Conservation (phyloP, 495 filamentous ascomycete genomes). For the Lophiotrema nucula region DNA sequence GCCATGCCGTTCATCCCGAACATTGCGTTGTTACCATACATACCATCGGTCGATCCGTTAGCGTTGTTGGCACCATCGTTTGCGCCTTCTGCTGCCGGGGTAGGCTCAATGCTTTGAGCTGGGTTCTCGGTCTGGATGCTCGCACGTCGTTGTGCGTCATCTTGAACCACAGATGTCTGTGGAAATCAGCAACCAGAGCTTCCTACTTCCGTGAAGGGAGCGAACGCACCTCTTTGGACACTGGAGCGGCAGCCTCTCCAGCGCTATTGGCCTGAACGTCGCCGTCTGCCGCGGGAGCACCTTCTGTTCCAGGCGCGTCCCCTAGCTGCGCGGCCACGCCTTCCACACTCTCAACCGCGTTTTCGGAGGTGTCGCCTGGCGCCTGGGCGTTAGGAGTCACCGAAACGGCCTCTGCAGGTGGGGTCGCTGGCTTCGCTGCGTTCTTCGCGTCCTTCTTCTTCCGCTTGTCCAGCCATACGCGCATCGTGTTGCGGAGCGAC, state of each 20-base stretch:
- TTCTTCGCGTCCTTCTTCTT: constrained; percentile 71
- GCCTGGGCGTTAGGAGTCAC: constrained; percentile 27
- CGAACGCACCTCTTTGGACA: background rate
- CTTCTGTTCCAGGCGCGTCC: too few species aligned
- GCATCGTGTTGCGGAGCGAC: constrained; percentile 79
- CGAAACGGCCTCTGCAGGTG: constrained; percentile 19
- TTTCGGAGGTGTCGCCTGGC: constrained; percentile 31
- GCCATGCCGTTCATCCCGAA: constrained; percentile 35
- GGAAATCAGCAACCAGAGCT: background rate
- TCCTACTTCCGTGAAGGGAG: background rate
- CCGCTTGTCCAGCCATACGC: constrained; percentile 80
- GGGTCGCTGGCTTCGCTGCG: constrained; percentile 38
- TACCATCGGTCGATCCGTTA: constrained; percentile 3
- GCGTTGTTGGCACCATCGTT: background rate
- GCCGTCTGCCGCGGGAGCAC: too few species aligned
- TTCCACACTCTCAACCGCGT: constrained; percentile 12
- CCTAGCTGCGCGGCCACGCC: background rate
- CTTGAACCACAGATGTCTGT: background rate
- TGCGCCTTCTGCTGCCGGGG: constrained; percentile 4
- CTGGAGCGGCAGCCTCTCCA: background rate
- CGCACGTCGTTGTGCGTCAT: background rate
- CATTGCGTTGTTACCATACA: constrained; percentile 4
- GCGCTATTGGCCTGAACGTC: too few species aligned
- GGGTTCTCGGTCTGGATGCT: background rate
- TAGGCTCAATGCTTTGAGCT: constrained; percentile 2